A percentile compares a stretch with the other conserved stretches of the same genome.
Evolutionary conservation across 192 early-diverging fungal genomes (phyloP).

Genomic region (Coemansia sp.): DNA sequence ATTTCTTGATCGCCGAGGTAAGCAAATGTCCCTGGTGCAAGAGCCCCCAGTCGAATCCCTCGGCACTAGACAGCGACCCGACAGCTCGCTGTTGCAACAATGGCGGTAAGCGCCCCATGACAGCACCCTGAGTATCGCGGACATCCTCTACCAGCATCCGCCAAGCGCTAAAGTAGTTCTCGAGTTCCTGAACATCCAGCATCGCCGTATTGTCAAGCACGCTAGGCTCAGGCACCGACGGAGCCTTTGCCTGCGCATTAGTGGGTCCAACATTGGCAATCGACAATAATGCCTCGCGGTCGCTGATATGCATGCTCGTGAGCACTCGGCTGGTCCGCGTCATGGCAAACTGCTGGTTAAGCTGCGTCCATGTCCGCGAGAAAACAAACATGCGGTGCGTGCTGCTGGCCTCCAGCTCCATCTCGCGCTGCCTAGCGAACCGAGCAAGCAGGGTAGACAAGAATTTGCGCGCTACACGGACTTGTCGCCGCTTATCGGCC

Average conservation of each 20-base stretch:
- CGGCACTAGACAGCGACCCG: background rate
- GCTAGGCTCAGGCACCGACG: background rate
- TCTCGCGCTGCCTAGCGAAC: background rate
- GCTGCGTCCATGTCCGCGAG: conserved; percentile 12
- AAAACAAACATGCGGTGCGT: background rate
- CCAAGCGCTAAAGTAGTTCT: conserved; percentile 28
- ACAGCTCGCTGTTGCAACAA: conserved; percentile 8
- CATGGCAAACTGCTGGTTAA: background rate
- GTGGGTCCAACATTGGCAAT: background rate
- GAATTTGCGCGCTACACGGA: background rate
- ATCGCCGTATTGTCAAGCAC: background rate
- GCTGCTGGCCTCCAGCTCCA: conserved; percentile 7
- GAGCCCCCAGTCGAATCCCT: conserved; percentile 31
- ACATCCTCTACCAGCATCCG: conserved; percentile 14
- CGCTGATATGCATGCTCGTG: conserved; percentile 4
- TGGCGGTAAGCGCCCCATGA: background rate
- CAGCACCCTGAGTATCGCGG: background rate
- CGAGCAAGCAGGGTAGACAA: background rate
- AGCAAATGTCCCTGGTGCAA: conserved; percentile 17
- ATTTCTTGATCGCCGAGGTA: background rate
- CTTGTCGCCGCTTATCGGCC: background rate
- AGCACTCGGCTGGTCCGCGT: background rate
- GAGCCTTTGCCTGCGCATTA: background rate
- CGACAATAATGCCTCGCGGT: background rate
- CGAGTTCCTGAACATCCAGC: background rate